Percentiles rank a stretch among this genome's conserved stretches.
Evolutionary conservation across 2,329 filamentous ascomycete genomes (phyloP).

Genomic region (Fusarium tuaranense): DNA sequence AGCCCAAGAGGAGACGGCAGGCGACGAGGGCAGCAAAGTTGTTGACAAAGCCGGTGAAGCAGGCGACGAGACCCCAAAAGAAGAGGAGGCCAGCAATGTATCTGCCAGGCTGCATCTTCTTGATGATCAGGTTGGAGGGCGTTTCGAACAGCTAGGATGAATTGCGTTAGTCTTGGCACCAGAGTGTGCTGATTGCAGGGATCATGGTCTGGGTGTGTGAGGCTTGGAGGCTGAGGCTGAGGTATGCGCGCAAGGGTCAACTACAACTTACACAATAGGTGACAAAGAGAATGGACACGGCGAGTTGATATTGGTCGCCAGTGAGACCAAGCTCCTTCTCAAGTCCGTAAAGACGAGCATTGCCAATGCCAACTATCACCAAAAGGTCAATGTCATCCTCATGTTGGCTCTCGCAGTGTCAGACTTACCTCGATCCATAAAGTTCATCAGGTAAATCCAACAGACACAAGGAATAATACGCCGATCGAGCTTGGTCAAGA

Average conservation of each 20-base stretch:
- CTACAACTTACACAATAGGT: conserved; percentile 8
- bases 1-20: conserved; percentile 61
- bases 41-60: conserved; percentile 51
- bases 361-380: conserved; percentile 10
- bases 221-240: background rate
- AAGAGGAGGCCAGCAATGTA: conserved; percentile 67
- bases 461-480: conserved; percentile 15
- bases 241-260: background rate
- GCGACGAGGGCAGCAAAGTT: conserved; percentile 40
- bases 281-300: conserved; percentile 9
- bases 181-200: background rate
- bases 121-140: conserved; percentile 39
- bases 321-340: conserved; percentile 1
- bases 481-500: conserved; percentile 6
- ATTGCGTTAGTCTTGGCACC: background rate
- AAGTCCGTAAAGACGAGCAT: conserved; percentile 9
- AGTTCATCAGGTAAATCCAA: conserved; percentile 13
- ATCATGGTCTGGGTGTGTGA: background rate
- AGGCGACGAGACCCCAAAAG: conserved; percentile 57
- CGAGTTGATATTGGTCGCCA: conserved; percentile 7
- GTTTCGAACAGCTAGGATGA: conserved; percentile 33
- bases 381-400: background rate
- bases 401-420: background rate
- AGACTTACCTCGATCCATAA: conserved; percentile 9
- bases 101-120: conserved; percentile 48